A percentile compares a stretch with the other conserved stretches of the same genome.
These are phyloP conservation scores for Ziziphus jujuba DNA, from an alignment of 306 rosid species.

Conservation along the genomic window DNA sequence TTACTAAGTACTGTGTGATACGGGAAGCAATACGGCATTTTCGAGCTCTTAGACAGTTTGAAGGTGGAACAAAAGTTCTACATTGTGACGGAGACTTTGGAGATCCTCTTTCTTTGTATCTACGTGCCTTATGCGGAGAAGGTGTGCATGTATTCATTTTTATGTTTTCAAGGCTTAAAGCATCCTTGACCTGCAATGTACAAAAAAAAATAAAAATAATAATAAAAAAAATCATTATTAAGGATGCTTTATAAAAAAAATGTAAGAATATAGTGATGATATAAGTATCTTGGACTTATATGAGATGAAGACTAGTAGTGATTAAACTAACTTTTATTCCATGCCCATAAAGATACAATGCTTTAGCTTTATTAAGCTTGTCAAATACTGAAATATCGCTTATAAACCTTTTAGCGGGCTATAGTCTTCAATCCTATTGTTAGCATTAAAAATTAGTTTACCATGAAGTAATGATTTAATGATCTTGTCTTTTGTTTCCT, in stretches of 20 bases:
- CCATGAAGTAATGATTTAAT: neutral
- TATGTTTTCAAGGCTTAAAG: too few relatives aligned
- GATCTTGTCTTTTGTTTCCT: neutral
- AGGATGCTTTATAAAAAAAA: neutral
- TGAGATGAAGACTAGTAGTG: too few relatives aligned
- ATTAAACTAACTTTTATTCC: neutral
- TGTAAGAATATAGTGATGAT: neutral
- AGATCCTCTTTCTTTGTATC: constrained; percentile 93
- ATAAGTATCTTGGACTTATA: neutral
- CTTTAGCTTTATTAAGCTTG: neutral
- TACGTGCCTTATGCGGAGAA: constrained; percentile 92
- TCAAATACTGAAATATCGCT: neutral
- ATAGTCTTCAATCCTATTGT: neutral
- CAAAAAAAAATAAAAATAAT: too few relatives aligned
- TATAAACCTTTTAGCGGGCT: neutral
- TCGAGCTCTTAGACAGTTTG: constrained; percentile 75
- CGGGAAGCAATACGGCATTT: constrained; percentile 95
- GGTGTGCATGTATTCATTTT: constrained; percentile 46
- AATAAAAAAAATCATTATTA: too few relatives aligned
- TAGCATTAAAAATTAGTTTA: neutral
- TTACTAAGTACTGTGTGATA: constrained; percentile 87
- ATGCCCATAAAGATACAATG: neutral
- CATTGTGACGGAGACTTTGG: constrained; percentile 78
- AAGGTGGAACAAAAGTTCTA: constrained; percentile 68
- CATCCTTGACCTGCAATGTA: too few relatives aligned